Evolutionary conservation across 2,329 filamentous ascomycete genomes (phyloP).

Genomic region (Sclerotinia spermophila): DNA sequence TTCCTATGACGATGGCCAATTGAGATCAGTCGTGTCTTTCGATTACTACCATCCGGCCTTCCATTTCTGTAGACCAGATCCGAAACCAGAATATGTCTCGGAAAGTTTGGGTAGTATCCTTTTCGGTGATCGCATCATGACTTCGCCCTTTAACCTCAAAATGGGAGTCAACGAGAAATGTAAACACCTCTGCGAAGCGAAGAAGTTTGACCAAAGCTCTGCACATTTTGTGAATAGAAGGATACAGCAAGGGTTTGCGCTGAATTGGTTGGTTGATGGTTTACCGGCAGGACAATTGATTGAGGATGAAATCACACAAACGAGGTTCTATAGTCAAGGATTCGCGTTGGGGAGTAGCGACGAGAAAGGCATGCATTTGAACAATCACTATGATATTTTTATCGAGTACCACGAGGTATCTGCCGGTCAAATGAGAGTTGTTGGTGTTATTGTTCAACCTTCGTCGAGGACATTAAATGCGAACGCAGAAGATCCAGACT

Average conservation of each 20-base stretch:
- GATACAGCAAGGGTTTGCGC: constrained; percentile 81
- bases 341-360: constrained; percentile 72
- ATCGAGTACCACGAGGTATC: constrained; percentile 87
- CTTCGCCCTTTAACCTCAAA: constrained; percentile 85
- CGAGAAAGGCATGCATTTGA: constrained; percentile 58
- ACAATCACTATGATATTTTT: constrained; percentile 94
- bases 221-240: constrained; percentile 77
- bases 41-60: constrained; percentile 92
- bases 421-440: constrained; percentile 73
- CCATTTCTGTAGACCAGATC: constrained; percentile 79
- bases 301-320: constrained; percentile 69
- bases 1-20: constrained; percentile 69
- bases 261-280: constrained; percentile 96
- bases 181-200: constrained; percentile 69
- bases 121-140: constrained; percentile 95
- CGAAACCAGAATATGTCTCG: constrained; percentile 72
- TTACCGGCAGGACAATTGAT: constrained; percentile 85
- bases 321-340: constrained; percentile 84
- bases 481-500: constrained; percentile 51
- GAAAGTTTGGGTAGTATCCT: constrained; percentile 94
- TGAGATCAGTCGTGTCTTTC: constrained; percentile 91
- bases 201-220: constrained; percentile 61
- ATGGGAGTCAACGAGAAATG: constrained; percentile 88
- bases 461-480: constrained; percentile 60
- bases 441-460: constrained; percentile 86